Percentiles rank a stretch among this genome's conserved stretches.
These are phyloP conservation scores for Tulasnella sp. DNA, from an alignment of 768 basidiomycete genomes.

Conservation along the genomic window DNA sequence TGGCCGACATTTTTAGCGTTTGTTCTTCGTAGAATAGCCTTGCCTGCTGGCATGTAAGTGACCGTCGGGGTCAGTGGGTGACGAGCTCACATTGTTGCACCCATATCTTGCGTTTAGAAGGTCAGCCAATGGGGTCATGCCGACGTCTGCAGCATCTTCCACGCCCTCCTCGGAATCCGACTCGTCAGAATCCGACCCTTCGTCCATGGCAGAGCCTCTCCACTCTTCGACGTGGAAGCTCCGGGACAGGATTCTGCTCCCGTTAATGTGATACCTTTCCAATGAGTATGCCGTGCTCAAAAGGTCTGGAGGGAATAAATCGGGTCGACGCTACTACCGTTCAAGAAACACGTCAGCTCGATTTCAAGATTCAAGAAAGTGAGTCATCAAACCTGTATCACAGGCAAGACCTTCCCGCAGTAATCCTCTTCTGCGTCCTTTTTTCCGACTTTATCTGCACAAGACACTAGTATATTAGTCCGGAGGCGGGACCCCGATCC, in stretches of 20 bases:
- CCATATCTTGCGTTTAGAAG: conserved; percentile 84
- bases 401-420: conserved; percentile 49
- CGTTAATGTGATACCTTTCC: conserved; percentile 72
- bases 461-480: neutral
- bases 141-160: conserved; percentile 36
- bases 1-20: conserved; percentile 67
- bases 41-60: conserved; percentile 40
- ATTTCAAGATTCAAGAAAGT: neutral
- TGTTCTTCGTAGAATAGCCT: conserved; percentile 70
- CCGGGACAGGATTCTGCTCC: conserved; percentile 81
- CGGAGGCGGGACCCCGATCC: neutral
- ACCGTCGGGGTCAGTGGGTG: neutral
- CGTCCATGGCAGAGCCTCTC: conserved; percentile 25
- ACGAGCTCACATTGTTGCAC: conserved; percentile 59
- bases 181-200: conserved; percentile 29
- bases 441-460: conserved; percentile 72
- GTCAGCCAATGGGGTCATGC: conserved; percentile 96
- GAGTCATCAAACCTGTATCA: conserved; percentile 43
- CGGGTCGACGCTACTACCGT: conserved; percentile 46
- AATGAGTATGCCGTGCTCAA: conserved; percentile 46
- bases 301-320: conserved; percentile 51
- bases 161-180: conserved; percentile 18
- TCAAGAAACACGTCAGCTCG: neutral
- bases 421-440: conserved; percentile 70
- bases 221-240: conserved; percentile 74